Percentiles rank a stretch among this genome's conserved stretches.
phyloP scores from a whole-genome alignment of 768 basidiomycete species.

The Boletus subcaerulescens region DNA sequence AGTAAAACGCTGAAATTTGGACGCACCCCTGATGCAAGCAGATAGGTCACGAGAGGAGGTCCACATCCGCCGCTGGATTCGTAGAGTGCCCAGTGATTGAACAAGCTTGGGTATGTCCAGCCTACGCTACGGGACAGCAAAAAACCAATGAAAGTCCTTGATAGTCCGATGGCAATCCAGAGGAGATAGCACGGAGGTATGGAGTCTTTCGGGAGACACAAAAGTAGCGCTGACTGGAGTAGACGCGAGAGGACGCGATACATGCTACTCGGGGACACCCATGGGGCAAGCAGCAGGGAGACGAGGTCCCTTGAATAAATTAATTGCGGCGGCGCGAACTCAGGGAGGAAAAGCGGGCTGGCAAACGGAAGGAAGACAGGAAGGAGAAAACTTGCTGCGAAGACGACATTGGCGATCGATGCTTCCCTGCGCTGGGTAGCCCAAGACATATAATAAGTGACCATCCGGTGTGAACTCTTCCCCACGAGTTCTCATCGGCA shows the following conservation, averaged over 20 bases:
- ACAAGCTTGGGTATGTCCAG: constrained; percentile 38
- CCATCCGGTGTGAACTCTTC: not conserved
- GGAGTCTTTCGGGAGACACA: constrained; percentile 4
- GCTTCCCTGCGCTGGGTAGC: not conserved
- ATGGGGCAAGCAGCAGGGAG: constrained; percentile 36
- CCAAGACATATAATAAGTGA: not conserved
- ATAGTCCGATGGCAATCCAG: constrained; percentile 24
- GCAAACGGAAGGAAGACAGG: constrained; percentile 10
- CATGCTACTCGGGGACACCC: constrained; percentile 29
- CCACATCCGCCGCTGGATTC: constrained; percentile 39
- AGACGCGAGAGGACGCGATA: constrained; percentile 22
- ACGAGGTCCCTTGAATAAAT: constrained; percentile 33
- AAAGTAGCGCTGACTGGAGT: constrained; percentile 16
- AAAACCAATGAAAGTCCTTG: constrained; percentile 18
- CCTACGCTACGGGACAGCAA: constrained; percentile 30
- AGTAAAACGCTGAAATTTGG: constrained; percentile 6
- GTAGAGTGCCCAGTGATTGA: constrained; percentile 40
- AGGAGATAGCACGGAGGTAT: constrained; percentile 14
- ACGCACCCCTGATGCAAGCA: constrained; percentile 18
- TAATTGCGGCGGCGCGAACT: constrained; percentile 39
- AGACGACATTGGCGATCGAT: constrained; percentile 5
- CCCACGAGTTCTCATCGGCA: not conserved
- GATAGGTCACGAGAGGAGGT: constrained; percentile 27
- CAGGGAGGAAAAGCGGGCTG: constrained; percentile 13
- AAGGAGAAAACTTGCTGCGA: constrained; percentile 11